phyloP scores from a whole-genome alignment of 176 grass and related monocot species.

The Ensete ventricosum region DNA sequence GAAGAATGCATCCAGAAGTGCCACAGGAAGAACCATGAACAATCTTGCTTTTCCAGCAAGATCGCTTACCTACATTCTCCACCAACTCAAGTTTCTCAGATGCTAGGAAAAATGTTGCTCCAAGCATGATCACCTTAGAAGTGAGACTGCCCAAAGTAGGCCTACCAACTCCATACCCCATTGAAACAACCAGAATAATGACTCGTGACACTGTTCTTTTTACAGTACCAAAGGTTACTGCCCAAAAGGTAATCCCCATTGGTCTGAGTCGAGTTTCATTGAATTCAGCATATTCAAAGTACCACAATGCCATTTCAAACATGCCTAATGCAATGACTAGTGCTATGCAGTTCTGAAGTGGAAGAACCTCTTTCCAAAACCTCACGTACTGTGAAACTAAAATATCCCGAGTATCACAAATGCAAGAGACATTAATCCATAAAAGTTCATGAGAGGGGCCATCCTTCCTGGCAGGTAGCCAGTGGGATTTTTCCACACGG shows the following conservation, averaged over 20 bases:
- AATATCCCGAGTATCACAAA: conserved; percentile 75
- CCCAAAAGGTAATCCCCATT: conserved; percentile 95
- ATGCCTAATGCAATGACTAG: conserved; percentile 92
- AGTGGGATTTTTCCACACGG: conserved; percentile 93
- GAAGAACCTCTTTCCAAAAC: conserved; percentile 92
- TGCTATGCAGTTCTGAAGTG: conserved; percentile 99
- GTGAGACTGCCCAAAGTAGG: conserved; percentile 90
- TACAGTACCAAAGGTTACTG: conserved; percentile 83
- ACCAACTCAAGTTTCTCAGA: conserved; percentile 96
- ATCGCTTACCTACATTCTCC: conserved; percentile 95
- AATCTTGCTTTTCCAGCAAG: conserved; percentile 89
- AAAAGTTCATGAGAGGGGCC: conserved; percentile 94
- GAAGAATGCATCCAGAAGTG: conserved; percentile 92
- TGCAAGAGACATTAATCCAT: conserved; percentile 78
- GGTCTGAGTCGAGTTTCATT: conserved; percentile 71
- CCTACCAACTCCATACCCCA: conserved; percentile 90
- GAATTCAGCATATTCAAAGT: conserved; percentile 98
- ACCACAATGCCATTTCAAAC: conserved; percentile 98
- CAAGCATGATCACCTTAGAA: conserved; percentile 91
- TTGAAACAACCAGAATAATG: conserved; percentile 85
- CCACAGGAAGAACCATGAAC: conserved; percentile 97
- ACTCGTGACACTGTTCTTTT: conserved; percentile 85
- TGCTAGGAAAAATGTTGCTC: conserved; percentile 89
- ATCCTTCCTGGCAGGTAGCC: conserved; percentile 93
- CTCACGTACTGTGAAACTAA: conserved; percentile 98